Percentiles rank a stretch among this genome's conserved stretches.
These are phyloP conservation scores for Solanum appendiculatum DNA, from an alignment of 257 asterid species.

Conservation along the genomic window DNA sequence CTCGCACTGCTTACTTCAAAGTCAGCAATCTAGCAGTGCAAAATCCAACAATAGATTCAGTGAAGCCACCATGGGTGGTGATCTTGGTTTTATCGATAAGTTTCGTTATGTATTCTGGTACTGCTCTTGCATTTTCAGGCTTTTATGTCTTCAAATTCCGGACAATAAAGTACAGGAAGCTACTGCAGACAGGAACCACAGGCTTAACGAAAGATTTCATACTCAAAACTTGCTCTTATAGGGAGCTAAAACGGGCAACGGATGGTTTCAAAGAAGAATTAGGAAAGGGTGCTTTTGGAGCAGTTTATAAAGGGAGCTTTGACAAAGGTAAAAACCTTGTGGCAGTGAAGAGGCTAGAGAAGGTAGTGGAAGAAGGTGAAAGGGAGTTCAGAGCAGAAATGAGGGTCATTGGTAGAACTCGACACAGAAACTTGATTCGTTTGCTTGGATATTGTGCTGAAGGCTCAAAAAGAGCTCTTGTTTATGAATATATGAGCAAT, in stretches of 20 bases:
- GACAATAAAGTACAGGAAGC: slow-evolving; percentile 5
- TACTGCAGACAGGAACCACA: slow-evolving; percentile 1
- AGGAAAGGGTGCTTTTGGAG: slow-evolving; percentile 14
- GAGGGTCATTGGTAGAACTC: slow-evolving; percentile 16
- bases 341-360: slow-evolving; percentile 16
- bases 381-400: slow-evolving; percentile 14
- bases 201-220: slow-evolving; percentile 10
- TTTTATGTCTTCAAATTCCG: slow-evolving; percentile 2
- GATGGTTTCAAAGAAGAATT: slow-evolving; percentile 11
- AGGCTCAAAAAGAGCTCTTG: slow-evolving; percentile 9
- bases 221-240: slow-evolving; percentile 12
- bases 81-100: slow-evolving; percentile 5
- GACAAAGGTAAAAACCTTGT: slow-evolving; percentile 10
- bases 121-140: not conserved
- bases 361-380: slow-evolving; percentile 19
- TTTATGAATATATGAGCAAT: slow-evolving; percentile 20
- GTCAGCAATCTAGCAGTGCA: not conserved
- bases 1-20: slow-evolving; percentile 12
- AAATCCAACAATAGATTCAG: not conserved
- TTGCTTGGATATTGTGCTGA: slow-evolving; percentile 15
- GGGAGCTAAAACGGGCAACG: slow-evolving; percentile 10
- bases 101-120: slow-evolving; percentile 1
- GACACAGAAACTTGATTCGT: slow-evolving; percentile 16
- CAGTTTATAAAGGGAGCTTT: slow-evolving; percentile 12
- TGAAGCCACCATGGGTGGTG: slow-evolving; percentile 14